Evolutionary conservation across 257 asterid species (phyloP).

Genomic region (Voacanga thouarsii): DNA sequence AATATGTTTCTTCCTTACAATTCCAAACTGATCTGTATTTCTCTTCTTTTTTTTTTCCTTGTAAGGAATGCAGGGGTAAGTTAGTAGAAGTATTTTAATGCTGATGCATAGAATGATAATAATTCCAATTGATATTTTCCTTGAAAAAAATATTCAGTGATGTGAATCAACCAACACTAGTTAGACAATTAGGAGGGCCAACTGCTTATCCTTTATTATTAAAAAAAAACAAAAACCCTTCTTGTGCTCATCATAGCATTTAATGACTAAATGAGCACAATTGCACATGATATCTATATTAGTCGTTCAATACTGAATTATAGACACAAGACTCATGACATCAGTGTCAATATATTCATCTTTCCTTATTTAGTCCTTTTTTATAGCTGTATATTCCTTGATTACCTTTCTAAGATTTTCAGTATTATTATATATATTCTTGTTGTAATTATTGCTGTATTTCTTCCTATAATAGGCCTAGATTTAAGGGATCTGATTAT

Average conservation of each 20-base stretch:
- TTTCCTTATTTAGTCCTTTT: too few species aligned
- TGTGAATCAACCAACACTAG: background rate
- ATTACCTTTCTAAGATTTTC: too few species aligned
- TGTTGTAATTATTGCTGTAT: too few species aligned
- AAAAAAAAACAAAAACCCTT: background rate
- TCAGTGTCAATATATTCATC: too few species aligned
- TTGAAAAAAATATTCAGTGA: background rate
- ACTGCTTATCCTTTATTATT: background rate
- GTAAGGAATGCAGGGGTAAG: background rate
- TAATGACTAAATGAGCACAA: background rate
- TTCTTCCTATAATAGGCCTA: too few species aligned
- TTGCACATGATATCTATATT: background rate
- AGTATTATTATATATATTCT: too few species aligned
- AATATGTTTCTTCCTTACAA: background rate
- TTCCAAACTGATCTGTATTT: background rate
- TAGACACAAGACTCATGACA: background rate
- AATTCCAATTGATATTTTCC: background rate
- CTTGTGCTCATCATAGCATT: background rate
- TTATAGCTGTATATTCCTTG: too few species aligned
- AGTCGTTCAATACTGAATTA: background rate
- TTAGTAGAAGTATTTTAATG: background rate
- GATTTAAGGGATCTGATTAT: too few species aligned
- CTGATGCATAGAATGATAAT: background rate
- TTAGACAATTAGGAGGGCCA: background rate
- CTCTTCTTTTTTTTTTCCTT: background rate